Evolutionary conservation across 768 basidiomycete species (phyloP), one percentile per base, ranked within the genome.

Genomic region (Tricholoma furcatifolium): DNA sequence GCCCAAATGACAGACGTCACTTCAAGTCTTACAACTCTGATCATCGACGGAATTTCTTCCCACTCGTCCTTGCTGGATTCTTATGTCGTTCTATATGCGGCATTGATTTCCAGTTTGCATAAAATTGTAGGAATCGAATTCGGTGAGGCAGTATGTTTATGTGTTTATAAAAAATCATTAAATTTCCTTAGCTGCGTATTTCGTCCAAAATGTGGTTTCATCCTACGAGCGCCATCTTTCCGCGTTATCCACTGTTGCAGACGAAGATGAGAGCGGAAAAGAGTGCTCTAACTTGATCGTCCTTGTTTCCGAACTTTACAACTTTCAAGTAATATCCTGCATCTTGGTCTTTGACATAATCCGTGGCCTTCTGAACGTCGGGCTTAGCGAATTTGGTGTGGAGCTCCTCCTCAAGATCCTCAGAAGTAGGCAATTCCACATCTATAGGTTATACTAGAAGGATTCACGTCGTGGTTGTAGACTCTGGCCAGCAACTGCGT

Each of bases 291-390:
- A 99, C 65, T 71, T 99, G 31, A 78, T 96, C 38, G 82, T 91
- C 1, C 79, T 98, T 20, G 70, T 98, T 18, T 90, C 93, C 2
- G 94, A 98, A 65, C 73, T 99, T 17, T 98, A 98, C 74, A 98
- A 98, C 65, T 94, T 98, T 65, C 91, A 93, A 70, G 91, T 98
- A 20, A 81, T 98, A 48, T 91, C 91, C 2, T 92, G 85, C 51
- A 72, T 87, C 10, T 77, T 98, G n/a, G 72, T 98, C 43, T 98
- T 93, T 69, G 97, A 98, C 64, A 67, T 98, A 43, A 86, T 98
- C 58, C 84, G 89, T 7, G 75, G 77, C 12, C 77, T 98, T 42
- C 74, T 98, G 43, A 71, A 79, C 1, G 72, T 72, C 5, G 74
- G 82, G 2, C 70, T 96, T 48, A 76, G 78, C 0, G 96, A 98